A percentile compares a stretch with the other conserved stretches of the same genome.
phyloP scores from a whole-genome alignment of 306 rosid genomes.

The Hippophae gyantsensis region DNA sequence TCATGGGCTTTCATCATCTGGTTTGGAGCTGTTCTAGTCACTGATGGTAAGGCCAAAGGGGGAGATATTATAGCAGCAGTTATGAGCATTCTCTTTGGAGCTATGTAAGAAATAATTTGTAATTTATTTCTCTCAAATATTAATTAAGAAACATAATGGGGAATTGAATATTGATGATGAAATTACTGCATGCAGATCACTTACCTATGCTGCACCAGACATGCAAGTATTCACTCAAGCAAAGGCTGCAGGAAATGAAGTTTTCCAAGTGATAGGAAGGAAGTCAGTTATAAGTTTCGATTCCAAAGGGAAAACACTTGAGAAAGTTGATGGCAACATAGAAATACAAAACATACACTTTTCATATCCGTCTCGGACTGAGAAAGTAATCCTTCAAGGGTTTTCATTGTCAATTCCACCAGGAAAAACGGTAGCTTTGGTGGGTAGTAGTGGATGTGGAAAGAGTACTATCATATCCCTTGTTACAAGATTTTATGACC shows the following conservation, averaged over 20 bases:
- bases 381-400: slow-evolving; percentile 51
- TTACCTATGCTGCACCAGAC: slow-evolving; percentile 88
- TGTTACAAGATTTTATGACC: slow-evolving; percentile 70
- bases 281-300: slow-evolving; percentile 42
- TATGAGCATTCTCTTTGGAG: slow-evolving; percentile 91
- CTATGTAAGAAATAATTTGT: slow-evolving; percentile 45
- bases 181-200: slow-evolving; percentile 36
- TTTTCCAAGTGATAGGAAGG: slow-evolving; percentile 71
- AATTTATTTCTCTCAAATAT: neutral
- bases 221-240: slow-evolving; percentile 86
- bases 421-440: slow-evolving; percentile 69
- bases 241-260: slow-evolving; percentile 76
- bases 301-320: slow-evolving; percentile 34
- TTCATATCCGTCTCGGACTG: slow-evolving; percentile 69
- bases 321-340: slow-evolving; percentile 40
- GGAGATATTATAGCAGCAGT: slow-evolving; percentile 69
- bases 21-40: slow-evolving; percentile 80
- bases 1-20: slow-evolving; percentile 80
- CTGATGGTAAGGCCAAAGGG: slow-evolving; percentile 44
- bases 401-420: slow-evolving; percentile 67
- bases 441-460: slow-evolving; percentile 93
- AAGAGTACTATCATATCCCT: slow-evolving; percentile 83
- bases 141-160: too few relatives aligned
- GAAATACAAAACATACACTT: slow-evolving; percentile 46
- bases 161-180: too few relatives aligned